Conservation (phyloP, 2,329 filamentous ascomycete species). For the Zopfia rhizophila region DNA sequence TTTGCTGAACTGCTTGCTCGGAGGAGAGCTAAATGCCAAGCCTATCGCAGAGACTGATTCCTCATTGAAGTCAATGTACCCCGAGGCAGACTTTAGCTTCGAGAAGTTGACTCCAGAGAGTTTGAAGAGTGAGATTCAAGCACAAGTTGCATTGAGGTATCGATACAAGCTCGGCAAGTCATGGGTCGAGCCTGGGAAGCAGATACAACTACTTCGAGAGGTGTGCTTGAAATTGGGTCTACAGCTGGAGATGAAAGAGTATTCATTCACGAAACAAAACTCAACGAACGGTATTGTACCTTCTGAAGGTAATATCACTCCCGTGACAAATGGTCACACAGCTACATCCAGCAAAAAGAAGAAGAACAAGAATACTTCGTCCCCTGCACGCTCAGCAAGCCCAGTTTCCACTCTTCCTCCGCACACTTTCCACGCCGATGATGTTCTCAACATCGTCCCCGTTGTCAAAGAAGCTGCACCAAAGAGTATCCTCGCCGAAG, state of each 20-base stretch:
- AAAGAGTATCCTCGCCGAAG: slow-evolving; percentile 89
- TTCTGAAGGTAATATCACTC: slow-evolving; percentile 28
- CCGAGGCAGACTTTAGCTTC: slow-evolving; percentile 83
- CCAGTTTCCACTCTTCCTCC: slow-evolving; percentile 58
- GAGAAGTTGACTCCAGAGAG: slow-evolving; percentile 79
- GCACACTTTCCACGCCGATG: slow-evolving; percentile 81
- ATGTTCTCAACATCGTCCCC: slow-evolving; percentile 92
- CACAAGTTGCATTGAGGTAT: slow-evolving; percentile 78
- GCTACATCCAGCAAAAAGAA: slow-evolving; percentile 54
- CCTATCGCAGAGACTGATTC: slow-evolving; percentile 82
- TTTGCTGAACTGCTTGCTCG: slow-evolving; percentile 92
- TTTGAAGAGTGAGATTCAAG: slow-evolving; percentile 74
- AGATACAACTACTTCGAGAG: slow-evolving; percentile 88
- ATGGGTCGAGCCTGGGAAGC: slow-evolving; percentile 75
- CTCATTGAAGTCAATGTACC: slow-evolving; percentile 78
- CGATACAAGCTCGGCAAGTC: slow-evolving; percentile 75
- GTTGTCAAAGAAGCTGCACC: slow-evolving; percentile 94
- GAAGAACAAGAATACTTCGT: slow-evolving; percentile 68
- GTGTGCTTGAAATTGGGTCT: slow-evolving; percentile 88
- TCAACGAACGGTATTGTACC: slow-evolving; percentile 23
- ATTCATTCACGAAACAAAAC: slow-evolving; percentile 67
- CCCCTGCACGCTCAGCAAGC: slow-evolving; percentile 57
- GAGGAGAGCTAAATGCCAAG: slow-evolving; percentile 77
- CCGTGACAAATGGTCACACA: slow-evolving; percentile 51
- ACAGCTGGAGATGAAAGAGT: slow-evolving; percentile 84